phyloP scores from a whole-genome alignment of 805 yeast genomes.

The Lachancea cidri region DNA sequence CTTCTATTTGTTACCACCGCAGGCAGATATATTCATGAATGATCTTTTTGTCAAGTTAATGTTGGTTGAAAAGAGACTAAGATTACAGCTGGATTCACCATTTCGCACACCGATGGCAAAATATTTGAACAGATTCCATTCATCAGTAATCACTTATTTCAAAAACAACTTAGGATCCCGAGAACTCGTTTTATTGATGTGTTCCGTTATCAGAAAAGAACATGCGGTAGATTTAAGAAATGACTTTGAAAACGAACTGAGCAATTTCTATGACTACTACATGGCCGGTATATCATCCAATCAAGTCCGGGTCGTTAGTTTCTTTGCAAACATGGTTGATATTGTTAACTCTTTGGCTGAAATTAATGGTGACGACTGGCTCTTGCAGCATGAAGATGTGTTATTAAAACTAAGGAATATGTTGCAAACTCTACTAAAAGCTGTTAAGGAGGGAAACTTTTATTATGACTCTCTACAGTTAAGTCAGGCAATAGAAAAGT shows the following conservation, averaged over 20 bases:
- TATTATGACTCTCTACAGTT: slow-evolving; percentile 55
- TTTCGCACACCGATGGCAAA: slow-evolving; percentile 87
- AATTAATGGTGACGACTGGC: slow-evolving; percentile 53
- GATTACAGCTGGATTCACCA: slow-evolving; percentile 83
- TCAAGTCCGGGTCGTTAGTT: slow-evolving; percentile 33
- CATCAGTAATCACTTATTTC: slow-evolving; percentile 67
- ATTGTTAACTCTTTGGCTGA: slow-evolving; percentile 49
- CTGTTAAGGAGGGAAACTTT: slow-evolving; percentile 24
- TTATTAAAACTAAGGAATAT: slow-evolving; percentile 26
- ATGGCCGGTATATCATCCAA: slow-evolving; percentile 39
- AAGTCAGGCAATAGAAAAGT: slow-evolving; percentile 58
- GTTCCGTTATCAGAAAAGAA: slow-evolving; percentile 27
- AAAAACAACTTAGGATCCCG: slow-evolving; percentile 60
- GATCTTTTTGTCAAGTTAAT: slow-evolving; percentile 74
- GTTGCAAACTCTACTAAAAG: slow-evolving; percentile 22
- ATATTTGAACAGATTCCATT: slow-evolving; percentile 77
- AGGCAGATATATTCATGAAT: slow-evolving; percentile 87
- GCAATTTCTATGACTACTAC: slow-evolving; percentile 43
- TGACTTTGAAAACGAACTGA: slow-evolving; percentile 49
- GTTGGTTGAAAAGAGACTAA: slow-evolving; percentile 72
- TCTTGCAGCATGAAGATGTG: slow-evolving; percentile 39
- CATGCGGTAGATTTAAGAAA: slow-evolving; percentile 46
- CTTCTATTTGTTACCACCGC: slow-evolving; percentile 86
- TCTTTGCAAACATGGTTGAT: slow-evolving; percentile 68
- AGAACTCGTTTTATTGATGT: slow-evolving; percentile 42